Conservation (phyloP, 2,329 filamentous ascomycete genomes). For the Cladorrhinum sp. region DNA sequence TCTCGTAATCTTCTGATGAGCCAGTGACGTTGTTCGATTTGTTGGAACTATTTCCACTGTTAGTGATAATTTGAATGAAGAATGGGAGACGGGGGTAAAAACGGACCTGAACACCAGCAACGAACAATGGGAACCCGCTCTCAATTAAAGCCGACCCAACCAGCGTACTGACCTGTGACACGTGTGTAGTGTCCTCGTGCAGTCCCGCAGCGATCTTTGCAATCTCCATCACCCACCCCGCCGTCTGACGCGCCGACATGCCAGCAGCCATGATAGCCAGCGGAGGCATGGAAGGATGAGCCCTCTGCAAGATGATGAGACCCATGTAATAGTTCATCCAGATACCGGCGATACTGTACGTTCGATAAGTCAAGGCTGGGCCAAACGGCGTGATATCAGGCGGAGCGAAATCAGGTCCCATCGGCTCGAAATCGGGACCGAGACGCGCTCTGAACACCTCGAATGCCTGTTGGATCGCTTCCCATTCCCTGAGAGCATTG, state of each 20-base stretch:
- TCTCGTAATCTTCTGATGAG: slow-evolving; percentile 70
- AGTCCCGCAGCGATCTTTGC: slow-evolving; percentile 78
- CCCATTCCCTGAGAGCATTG: slow-evolving; percentile 77
- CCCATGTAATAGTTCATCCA: slow-evolving; percentile 88
- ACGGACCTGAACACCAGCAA: slow-evolving; percentile 71
- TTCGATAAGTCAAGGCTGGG: slow-evolving; percentile 74
- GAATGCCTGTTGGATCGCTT: slow-evolving; percentile 69
- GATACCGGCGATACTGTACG: slow-evolving; percentile 80
- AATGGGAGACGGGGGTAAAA: neutral
- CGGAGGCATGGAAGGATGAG: slow-evolving; percentile 87
- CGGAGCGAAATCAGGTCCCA: slow-evolving; percentile 64
- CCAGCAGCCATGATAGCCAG: slow-evolving; percentile 84
- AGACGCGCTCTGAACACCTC: slow-evolving; percentile 63
- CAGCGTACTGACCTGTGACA: slow-evolving; percentile 66
- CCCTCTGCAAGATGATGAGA: slow-evolving; percentile 75
- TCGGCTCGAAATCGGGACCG: slow-evolving; percentile 71
- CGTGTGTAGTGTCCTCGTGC: slow-evolving; percentile 51
- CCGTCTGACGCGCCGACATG: slow-evolving; percentile 70
- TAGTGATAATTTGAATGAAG: neutral
- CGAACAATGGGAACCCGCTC: slow-evolving; percentile 77
- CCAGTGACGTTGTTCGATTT: slow-evolving; percentile 72
- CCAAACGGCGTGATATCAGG: slow-evolving; percentile 75
- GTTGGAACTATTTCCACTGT: slow-evolving; percentile 57
- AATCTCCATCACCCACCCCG: slow-evolving; percentile 67
- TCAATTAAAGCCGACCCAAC: slow-evolving; percentile 82